These are phyloP conservation scores for Acer yangbiense DNA, from an alignment of 345 rosid genomes.

Conservation along the genomic window DNA sequence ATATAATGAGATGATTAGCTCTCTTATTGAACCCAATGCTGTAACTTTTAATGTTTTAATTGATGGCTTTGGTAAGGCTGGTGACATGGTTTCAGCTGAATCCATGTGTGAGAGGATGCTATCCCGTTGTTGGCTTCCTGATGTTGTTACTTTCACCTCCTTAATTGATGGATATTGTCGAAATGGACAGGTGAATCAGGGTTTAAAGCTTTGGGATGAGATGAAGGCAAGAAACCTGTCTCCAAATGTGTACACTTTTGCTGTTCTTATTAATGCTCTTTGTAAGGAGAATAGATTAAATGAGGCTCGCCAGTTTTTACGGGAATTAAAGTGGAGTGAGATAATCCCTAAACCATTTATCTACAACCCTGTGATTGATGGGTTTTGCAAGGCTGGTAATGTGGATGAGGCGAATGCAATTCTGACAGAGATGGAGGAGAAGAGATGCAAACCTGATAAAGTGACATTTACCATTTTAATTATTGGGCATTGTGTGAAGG, in stretches of 20 bases:
- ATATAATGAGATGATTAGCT: conserved; percentile 59
- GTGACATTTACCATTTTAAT: conserved; percentile 89
- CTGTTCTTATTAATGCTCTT: conserved; percentile 65
- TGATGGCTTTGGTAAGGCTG: conserved; percentile 76
- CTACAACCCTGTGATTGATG: conserved; percentile 92
- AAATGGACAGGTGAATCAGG: conserved; percentile 57
- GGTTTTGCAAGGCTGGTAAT: conserved; percentile 90
- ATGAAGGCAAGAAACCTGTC: conserved; percentile 57
- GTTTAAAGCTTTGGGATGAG: conserved; percentile 67
- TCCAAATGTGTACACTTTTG: conserved; percentile 73
- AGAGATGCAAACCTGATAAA: conserved; percentile 78
- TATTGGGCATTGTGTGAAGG: conserved; percentile 92
- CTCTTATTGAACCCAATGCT: conserved; percentile 52
- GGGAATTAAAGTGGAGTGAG: conserved; percentile 49
- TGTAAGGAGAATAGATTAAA: conserved; percentile 73
- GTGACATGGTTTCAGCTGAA: conserved; percentile 57
- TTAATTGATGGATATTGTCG: conserved; percentile 88
- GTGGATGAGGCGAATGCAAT: conserved; percentile 76
- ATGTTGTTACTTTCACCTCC: conserved; percentile 78
- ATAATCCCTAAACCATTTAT: conserved; percentile 65
- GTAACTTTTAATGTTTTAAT: conserved; percentile 79
- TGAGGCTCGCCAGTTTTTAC: conserved; percentile 73
- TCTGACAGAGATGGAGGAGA: conserved; percentile 72
- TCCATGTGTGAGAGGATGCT: conserved; percentile 51
- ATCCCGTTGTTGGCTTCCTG: conserved; percentile 54